Base-by-base conservation (phyloP, 306 rosid genomes). In the Senna tora region DNA sequence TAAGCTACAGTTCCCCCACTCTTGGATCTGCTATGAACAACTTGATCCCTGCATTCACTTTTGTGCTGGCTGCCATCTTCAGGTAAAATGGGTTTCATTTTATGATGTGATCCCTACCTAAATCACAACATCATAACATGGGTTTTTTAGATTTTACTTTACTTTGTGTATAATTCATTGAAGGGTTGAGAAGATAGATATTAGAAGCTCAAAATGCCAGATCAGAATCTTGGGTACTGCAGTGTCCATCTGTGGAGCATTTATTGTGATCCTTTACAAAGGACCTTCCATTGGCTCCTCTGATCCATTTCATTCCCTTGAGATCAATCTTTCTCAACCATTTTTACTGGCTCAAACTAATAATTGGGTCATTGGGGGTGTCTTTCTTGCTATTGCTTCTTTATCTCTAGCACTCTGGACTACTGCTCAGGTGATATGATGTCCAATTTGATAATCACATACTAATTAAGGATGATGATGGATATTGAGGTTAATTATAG, bases 341-440 rank as follows among this genome's bases (percentile, higher is more conserved):
- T 60, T 59, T 41, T 17, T 68, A 65, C 30, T 53, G 60, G 52
- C 52, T 45, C 58, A 80, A 60, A 46, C 80, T 65, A 68, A 49
- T 49, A 83, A 83, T 52, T 90, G 96, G 96, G 59, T 78, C 51
- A 76, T 76, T 65, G 92, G 96, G 66, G 85, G 79, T 51, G 72
- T 74, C 75, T 85, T 87, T 42, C 81, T 90, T 61, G 80, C 76
- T 52, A 54, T 30, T 43, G 89, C 92, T 55, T 14, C 67, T 78
- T 7, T 82, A 41, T 78, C 82, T 56, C 63, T 82, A 45, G 70
- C 89, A 19, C n/a, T 67, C 38, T 90, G 86, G 87, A 84, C 19
- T 46, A 90, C 73, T 55, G 79, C 83, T 78, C 87, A 83, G 89
- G 92, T 81, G 45, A 77, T 36, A n/a, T n/a, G n/a, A 77, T 36